Base-by-base conservation (phyloP, 345 rosid genomes). In the Raphanus raphanistrum region DNA sequence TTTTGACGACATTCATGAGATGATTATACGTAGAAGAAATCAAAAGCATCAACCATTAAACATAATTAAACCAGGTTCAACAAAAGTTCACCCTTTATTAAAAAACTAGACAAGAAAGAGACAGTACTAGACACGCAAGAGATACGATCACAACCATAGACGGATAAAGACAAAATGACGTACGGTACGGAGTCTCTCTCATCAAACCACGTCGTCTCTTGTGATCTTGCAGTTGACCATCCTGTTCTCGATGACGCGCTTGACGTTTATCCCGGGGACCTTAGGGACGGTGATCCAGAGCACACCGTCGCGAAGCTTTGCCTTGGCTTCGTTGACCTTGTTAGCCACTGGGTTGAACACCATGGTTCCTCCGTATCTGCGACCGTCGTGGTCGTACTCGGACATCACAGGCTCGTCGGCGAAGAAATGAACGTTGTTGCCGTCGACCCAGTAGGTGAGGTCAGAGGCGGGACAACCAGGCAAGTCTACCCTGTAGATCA, bases 201-300 rank as follows among this genome's bases (percentile, higher is more conserved):
- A 52, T 28, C 60, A 50, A 16, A 32, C 16, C 5, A 13, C 16
- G 35, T 57, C 26, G 4, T 7, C 13, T 13, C 13, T 70, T 13
- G 35, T 58, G 1, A 71, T 13, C 36, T 28, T 15, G 7, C 16
- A 0, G 28, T n/a, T 6, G 2, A 60, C 0, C 17, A 66, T 1
- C 68, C 41, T 8, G 41, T 2, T 13, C 74, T 68, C 38, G 4
- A n/a, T 6, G 59, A 57, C 66, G n/a, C 6, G 5, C 6, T 36
- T 31, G 36, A 33, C 8, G 36, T 33, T 33, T 33, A 33, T 6
- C 36, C 36, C 36, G 7, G 36, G 54, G 62, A 76, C 50, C 80
- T 71, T 77, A 2, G 80, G 81, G 26, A 77, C 50, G 25, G 50
- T 54, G 66, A 71, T n/a, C 81, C 81, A 77, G 3, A 71, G 27